phyloP scores from a whole-genome alignment of 805 yeast genomes.

The fission yeast (Schizosaccharomyces pombe) region ASM294v3 CU329670.1:2435001-2435500 shows the following conservation, averaged over 20 bases:
- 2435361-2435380: too few species aligned
- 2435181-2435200: constrained; percentile 79
- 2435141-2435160: constrained; percentile 66
- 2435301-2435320: too few species aligned
- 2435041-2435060: constrained; percentile 56
- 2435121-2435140: constrained; percentile 58
- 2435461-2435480: too few species aligned
- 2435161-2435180: constrained; percentile 68
- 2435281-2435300: too few species aligned
- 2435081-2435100: constrained; percentile 79
- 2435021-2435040: constrained; percentile 49
- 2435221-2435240: constrained; percentile 10
- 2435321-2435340: too few species aligned
- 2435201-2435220: constrained; percentile 70
- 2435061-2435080: constrained; percentile 74
- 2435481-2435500: too few species aligned
- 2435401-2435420: too few species aligned
- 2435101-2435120: constrained; percentile 59
- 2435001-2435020: constrained; percentile 31
- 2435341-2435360: too few species aligned
- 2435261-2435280: not conserved
- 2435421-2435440: too few species aligned
- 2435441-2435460: too few species aligned
- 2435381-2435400: too few species aligned
- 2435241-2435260: constrained; percentile 9